A percentile compares a stretch with the other conserved stretches of the same genome.
These are phyloP conservation scores for Backusella mclennaniae DNA, from an alignment of 192 early-diverging fungal genomes.

Conservation along the genomic window DNA sequence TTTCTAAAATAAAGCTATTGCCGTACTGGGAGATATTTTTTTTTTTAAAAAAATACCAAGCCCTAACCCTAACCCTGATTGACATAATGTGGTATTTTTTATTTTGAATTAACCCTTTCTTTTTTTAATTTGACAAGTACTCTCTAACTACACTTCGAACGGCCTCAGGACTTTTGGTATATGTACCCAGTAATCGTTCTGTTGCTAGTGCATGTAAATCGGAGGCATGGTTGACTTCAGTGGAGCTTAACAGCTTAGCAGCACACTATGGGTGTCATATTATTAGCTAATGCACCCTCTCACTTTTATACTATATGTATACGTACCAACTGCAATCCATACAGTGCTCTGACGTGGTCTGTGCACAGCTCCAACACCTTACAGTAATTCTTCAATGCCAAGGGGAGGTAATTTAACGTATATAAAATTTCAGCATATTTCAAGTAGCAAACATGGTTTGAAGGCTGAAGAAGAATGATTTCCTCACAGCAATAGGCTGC, in stretches of 20 bases:
- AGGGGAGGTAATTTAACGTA: conserved; percentile 59
- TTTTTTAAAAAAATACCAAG: no score
- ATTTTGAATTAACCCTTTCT: not conserved
- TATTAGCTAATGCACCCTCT: not conserved
- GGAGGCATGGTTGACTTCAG: conserved; percentile 4
- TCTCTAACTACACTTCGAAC: conserved; percentile 10
- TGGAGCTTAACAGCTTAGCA: conserved; percentile 26
- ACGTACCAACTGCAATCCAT: conserved; percentile 76
- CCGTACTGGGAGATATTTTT: not conserved
- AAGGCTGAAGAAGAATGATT: conserved; percentile 82
- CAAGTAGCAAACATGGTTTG: conserved; percentile 81
- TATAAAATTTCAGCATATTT: conserved; percentile 90
- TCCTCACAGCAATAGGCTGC: conserved; percentile 93
- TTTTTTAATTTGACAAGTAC: conserved; percentile 16
- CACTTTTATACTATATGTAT: not conserved
- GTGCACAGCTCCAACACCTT: conserved; percentile 82
- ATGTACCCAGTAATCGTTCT: conserved; percentile 36
- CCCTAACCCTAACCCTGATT: not conserved
- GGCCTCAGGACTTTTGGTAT: conserved; percentile 17
- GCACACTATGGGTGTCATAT: conserved; percentile 17
- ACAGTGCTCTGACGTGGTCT: conserved; percentile 86
- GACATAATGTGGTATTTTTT: not conserved
- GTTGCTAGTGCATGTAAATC: conserved; percentile 37
- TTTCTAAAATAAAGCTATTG: not conserved
- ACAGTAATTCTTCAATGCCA: conserved; percentile 88